Evolutionary conservation across 1,139 yeast genomes (phyloP).

Genomic region (Waltiozyma sp.): DNA sequence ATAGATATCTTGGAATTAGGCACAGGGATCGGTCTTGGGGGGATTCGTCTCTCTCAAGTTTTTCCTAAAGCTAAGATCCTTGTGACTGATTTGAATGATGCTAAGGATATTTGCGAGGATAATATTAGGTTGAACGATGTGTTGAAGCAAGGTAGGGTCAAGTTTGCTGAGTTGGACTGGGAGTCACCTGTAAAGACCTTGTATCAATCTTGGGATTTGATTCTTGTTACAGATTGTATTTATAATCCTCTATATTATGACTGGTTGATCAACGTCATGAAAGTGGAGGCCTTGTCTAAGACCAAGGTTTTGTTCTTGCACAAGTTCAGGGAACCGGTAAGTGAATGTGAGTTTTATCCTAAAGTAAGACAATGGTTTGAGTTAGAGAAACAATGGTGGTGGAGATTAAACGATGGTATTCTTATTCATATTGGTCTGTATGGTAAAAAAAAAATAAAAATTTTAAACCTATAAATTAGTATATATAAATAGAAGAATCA

Average conservation of each 20-base stretch:
- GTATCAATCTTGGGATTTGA: constrained; percentile 13
- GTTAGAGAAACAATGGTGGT: constrained; percentile 11
- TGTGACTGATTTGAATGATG: constrained; percentile 19
- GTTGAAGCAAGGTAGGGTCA: constrained; percentile 1
- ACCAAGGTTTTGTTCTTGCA: constrained; percentile 16
- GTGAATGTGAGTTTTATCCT: constrained; percentile 16
- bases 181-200: constrained; percentile 8
- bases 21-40: constrained; percentile 20
- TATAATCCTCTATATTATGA: constrained; percentile 20
- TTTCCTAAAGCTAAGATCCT: constrained; percentile 7
- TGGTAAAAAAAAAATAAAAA: background rate
- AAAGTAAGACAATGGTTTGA: constrained; percentile 8
- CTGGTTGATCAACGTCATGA: constrained; percentile 15
- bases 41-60: constrained; percentile 11
- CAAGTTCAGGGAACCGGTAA: constrained; percentile 18
- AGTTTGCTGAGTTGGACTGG: constrained; percentile 19
- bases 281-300: constrained; percentile 8
- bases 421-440: constrained; percentile 13
- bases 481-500: no score
- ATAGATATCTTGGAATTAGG: constrained; percentile 19
- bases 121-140: constrained; percentile 14
- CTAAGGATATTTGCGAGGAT: constrained; percentile 15
- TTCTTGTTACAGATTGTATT: constrained; percentile 19
- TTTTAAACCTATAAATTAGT: no score
- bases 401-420: constrained; percentile 4